Percentiles rank a stretch among this genome's conserved stretches.
Conservation (phyloP, 2,329 filamentous ascomycete species). For the Phyllosticta ampelicida region DNA sequence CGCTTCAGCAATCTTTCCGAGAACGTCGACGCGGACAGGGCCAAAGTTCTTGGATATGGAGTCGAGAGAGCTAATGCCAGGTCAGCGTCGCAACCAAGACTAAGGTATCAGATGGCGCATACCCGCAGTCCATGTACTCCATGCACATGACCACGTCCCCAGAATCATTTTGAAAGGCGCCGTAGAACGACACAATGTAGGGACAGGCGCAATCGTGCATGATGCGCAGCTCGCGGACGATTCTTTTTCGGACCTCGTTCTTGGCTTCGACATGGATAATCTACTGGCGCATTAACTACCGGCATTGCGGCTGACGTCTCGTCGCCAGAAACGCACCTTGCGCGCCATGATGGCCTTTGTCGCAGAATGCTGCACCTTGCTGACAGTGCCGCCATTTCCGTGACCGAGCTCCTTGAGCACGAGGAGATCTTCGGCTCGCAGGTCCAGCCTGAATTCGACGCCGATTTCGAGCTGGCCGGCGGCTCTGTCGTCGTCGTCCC, state of each 20-base stretch:
- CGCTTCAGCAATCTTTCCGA: conserved; percentile 95
- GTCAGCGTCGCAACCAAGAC: neutral
- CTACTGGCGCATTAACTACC: conserved; percentile 35
- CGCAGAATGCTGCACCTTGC: conserved; percentile 90
- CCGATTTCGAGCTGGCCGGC: conserved; percentile 83
- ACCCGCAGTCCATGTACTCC: conserved; percentile 99
- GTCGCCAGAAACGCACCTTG: conserved; percentile 54
- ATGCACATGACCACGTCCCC: conserved; percentile 99
- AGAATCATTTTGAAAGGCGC: conserved; percentile 90
- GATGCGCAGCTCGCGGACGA: conserved; percentile 92
- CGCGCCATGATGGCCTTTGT: conserved; percentile 95
- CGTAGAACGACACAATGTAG: conserved; percentile 96
- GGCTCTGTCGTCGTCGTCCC: conserved; percentile 45
- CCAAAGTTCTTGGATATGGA: conserved; percentile 90
- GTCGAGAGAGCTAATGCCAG: conserved; percentile 63
- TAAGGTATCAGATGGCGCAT: conserved; percentile 28
- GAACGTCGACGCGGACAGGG: conserved; percentile 86
- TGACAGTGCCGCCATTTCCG: conserved; percentile 95
- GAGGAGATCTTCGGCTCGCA: conserved; percentile 84
- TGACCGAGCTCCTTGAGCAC: conserved; percentile 90
- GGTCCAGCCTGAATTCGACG: conserved; percentile 89
- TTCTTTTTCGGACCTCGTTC: conserved; percentile 91
- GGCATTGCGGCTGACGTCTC: conserved; percentile 8
- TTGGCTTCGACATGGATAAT: conserved; percentile 98
- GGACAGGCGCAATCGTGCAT: conserved; percentile 97